Conservation (phyloP, 306 rosid genomes). For the Luffa aegyptiaca region DNA sequence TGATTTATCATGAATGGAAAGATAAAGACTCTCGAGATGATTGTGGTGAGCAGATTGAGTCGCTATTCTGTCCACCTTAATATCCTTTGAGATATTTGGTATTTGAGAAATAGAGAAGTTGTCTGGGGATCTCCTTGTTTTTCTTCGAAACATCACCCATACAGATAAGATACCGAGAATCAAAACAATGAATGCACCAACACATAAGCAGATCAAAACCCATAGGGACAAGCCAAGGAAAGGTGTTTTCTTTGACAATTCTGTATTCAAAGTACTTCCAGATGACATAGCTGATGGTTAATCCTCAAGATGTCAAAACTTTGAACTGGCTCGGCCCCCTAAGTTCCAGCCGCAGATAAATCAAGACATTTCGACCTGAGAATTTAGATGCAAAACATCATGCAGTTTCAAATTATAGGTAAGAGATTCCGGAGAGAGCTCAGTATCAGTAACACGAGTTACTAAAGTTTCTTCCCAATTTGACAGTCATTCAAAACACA, state of each 20-base stretch:
- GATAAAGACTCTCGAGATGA: conserved; percentile 37
- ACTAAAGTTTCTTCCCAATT: background rate
- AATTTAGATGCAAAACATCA: conserved; percentile 23
- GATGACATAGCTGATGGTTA: conserved; percentile 39
- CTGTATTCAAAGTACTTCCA: conserved; percentile 43
- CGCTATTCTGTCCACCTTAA: conserved; percentile 66
- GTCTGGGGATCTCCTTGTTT: conserved; percentile 55
- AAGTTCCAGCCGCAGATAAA: conserved; percentile 17
- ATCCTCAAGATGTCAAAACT: conserved; percentile 16
- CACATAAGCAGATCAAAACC: conserved; percentile 76
- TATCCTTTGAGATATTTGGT: conserved; percentile 78
- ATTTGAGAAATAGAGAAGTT: conserved; percentile 54
- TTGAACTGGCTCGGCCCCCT: conserved; percentile 21
- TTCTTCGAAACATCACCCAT: conserved; percentile 79
- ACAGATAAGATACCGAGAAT: conserved; percentile 61
- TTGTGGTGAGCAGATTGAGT: conserved; percentile 37
- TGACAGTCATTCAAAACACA: background rate
- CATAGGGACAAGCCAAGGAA: conserved; percentile 69
- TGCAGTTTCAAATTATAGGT: background rate
- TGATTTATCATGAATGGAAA: conserved; percentile 39
- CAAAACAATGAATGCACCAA: conserved; percentile 69
- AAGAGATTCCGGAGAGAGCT: background rate
- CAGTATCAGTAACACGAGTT: background rate
- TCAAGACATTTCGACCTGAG: conserved; percentile 40
- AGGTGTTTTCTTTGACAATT: conserved; percentile 59